Evolutionary conservation across 192 early-diverging fungal species (phyloP).

Genomic region (Coemansia sp.): DNA sequence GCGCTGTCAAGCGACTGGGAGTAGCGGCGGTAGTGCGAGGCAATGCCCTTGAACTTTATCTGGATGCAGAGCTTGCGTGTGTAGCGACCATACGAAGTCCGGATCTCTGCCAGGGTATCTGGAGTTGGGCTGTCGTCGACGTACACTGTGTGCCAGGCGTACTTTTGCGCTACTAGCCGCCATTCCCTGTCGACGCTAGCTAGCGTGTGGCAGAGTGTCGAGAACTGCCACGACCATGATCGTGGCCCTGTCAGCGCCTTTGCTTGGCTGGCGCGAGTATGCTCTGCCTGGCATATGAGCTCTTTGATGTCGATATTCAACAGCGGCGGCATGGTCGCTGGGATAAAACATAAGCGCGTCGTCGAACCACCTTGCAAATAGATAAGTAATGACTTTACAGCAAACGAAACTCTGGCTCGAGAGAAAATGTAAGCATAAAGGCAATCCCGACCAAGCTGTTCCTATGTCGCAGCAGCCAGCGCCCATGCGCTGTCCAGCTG

Average conservation of each 20-base stretch:
- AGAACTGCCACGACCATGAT: constrained; percentile 20
- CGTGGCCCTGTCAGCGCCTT: background rate
- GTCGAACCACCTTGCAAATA: background rate
- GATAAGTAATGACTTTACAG: background rate
- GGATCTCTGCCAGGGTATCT: constrained; percentile 6
- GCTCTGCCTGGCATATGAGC: constrained; percentile 33
- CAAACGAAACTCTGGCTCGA: background rate
- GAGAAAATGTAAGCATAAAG: background rate
- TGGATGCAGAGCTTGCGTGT: constrained; percentile 37
- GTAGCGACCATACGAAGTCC: constrained; percentile 10
- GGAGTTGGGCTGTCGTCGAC: constrained; percentile 16
- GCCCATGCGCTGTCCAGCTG: background rate
- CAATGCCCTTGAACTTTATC: constrained; percentile 37
- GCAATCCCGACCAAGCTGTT: background rate
- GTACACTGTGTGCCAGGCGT: constrained; percentile 46
- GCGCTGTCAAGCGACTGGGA: constrained; percentile 25
- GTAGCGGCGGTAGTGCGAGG: constrained; percentile 43
- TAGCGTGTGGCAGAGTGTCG: constrained; percentile 11
- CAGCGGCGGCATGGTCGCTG: constrained; percentile 1
- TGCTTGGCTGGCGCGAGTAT: background rate
- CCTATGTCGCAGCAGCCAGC: background rate
- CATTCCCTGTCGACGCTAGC: constrained; percentile 37
- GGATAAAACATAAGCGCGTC: background rate
- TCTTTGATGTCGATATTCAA: constrained; percentile 46
- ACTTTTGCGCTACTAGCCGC: constrained; percentile 27